Evolutionary conservation across 2,329 filamentous ascomycete species (phyloP).

Genomic region (Aspergillus fumigatus): DNA sequence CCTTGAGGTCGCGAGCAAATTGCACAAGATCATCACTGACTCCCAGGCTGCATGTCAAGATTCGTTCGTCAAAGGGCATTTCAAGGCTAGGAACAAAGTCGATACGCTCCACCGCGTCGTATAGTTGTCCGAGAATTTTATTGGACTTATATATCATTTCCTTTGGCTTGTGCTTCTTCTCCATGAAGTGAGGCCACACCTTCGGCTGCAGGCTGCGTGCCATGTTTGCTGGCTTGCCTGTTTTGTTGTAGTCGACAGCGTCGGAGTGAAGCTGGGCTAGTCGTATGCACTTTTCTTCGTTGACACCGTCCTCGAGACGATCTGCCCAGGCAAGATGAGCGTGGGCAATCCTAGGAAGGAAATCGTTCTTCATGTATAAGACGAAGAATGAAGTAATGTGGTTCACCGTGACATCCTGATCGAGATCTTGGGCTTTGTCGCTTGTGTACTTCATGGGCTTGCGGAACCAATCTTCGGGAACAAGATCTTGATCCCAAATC

Average conservation of each 20-base stretch:
- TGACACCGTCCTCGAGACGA: slow-evolving; percentile 56
- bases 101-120: slow-evolving; percentile 66
- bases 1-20: slow-evolving; percentile 64
- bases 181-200: slow-evolving; percentile 83
- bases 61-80: slow-evolving; percentile 68
- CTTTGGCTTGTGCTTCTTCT: slow-evolving; percentile 52
- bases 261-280: slow-evolving; percentile 79
- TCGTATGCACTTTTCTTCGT: slow-evolving; percentile 64
- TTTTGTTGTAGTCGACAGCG: slow-evolving; percentile 93
- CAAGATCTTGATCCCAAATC: slow-evolving; percentile 76
- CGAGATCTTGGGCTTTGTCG: slow-evolving; percentile 52
- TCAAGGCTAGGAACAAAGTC: slow-evolving; percentile 71
- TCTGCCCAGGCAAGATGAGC: slow-evolving; percentile 80
- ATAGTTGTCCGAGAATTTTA: slow-evolving; percentile 74
- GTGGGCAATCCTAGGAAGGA: slow-evolving; percentile 71
- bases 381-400: slow-evolving; percentile 86
- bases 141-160: slow-evolving; percentile 59
- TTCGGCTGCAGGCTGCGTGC: slow-evolving; percentile 54
- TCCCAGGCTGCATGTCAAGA: slow-evolving; percentile 58
- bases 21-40: slow-evolving; percentile 53
- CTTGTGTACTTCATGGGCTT: slow-evolving; percentile 73
- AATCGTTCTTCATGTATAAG: slow-evolving; percentile 86
- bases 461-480: slow-evolving; percentile 66
- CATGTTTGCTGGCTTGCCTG: slow-evolving; percentile 71
- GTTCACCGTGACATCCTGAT: slow-evolving; percentile 61